Evolutionary conservation across 306 rosid genomes (phyloP), one percentile per base, ranked within the genome.

Genomic region (Prunus mira): DNA sequence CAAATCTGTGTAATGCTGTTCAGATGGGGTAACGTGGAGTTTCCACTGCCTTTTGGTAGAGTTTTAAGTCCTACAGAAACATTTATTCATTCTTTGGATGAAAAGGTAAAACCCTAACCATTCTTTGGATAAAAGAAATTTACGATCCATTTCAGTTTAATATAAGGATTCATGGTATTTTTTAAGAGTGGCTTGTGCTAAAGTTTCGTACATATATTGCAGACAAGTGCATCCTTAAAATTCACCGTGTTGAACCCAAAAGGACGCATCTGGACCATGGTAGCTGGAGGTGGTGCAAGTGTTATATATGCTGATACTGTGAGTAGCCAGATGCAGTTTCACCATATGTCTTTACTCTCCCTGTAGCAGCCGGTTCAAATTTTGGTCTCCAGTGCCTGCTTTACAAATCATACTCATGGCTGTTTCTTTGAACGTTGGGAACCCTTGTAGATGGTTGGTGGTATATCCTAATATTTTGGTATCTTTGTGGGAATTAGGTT

Each of bases 251-350:
- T 92, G 83, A 92, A 92, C 82, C 93, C 97, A 73, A 89, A 92
- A 74, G 93, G 97, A 83, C 93, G 97, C 76, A 92, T 92, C 69
- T 92, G 97, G 97, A 92, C 97, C 52, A 89, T 89, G 97, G 97
- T 92, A 41, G 97, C 96, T 45, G 97, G 97, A 67, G 97, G 96
- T 41, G 97, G 97, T 68, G 97, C 97, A n/a, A 92, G 97, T 9
- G 97, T 92, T 66, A 92, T 89, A 64, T 92, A 89, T 74, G 97
- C 97, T 25, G 97, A 92, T 69, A 92, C 97, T 19, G 96, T 92
- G 82, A 81, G 95, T 70, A 65, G 64, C 72, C 54, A 69, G 60
- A 68, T 66, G 14, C 12, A 3, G 20, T 66, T 14, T 51, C 49
- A 61, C 47, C 41, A 65, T 32, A 30, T 65, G 14, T 12, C 22